Conservation (phyloP, 192 early-diverging fungal genomes). For the Chytriomyces hyalinus region DNA sequence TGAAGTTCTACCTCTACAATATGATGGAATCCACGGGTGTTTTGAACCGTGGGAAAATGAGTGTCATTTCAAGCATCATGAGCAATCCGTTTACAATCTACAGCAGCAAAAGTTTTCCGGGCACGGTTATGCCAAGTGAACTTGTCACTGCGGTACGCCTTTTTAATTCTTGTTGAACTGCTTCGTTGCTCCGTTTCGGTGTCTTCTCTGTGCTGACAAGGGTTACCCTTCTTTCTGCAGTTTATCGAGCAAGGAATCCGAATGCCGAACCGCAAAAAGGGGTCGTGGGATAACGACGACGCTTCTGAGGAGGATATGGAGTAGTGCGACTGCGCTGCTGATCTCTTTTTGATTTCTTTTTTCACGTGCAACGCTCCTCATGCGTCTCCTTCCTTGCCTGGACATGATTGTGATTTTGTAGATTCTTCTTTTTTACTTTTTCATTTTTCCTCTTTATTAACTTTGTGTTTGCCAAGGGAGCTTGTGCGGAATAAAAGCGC, state of each 20-base stretch:
- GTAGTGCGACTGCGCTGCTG: not conserved
- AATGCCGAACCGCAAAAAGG: slow-evolving; percentile 29
- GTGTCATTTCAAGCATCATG: slow-evolving; percentile 31
- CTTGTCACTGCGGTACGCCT: slow-evolving; percentile 24
- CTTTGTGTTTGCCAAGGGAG: too few species aligned
- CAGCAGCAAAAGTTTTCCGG: slow-evolving; percentile 37
- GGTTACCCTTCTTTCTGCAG: not conserved
- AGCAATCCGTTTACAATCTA: slow-evolving; percentile 34
- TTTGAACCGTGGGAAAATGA: slow-evolving; percentile 26
- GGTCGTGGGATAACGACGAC: slow-evolving; percentile 25
- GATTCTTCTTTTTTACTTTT: not conserved
- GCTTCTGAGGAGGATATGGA: slow-evolving; percentile 5
- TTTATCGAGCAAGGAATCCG: slow-evolving; percentile 35
- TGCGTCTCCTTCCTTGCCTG: not conserved
- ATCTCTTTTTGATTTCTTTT: not conserved
- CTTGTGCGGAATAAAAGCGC: too few species aligned
- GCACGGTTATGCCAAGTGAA: slow-evolving; percentile 27
- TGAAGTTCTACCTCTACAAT: slow-evolving; percentile 32
- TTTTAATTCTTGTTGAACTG: not conserved
- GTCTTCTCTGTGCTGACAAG: not conserved
- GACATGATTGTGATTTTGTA: not conserved
- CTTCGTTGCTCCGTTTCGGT: not conserved
- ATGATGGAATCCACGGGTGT: slow-evolving; percentile 25
- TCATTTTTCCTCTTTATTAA: too few species aligned
- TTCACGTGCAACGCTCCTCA: not conserved